Conservation (phyloP, 768 basidiomycete species). For the Boletellus emodensis region DNA sequence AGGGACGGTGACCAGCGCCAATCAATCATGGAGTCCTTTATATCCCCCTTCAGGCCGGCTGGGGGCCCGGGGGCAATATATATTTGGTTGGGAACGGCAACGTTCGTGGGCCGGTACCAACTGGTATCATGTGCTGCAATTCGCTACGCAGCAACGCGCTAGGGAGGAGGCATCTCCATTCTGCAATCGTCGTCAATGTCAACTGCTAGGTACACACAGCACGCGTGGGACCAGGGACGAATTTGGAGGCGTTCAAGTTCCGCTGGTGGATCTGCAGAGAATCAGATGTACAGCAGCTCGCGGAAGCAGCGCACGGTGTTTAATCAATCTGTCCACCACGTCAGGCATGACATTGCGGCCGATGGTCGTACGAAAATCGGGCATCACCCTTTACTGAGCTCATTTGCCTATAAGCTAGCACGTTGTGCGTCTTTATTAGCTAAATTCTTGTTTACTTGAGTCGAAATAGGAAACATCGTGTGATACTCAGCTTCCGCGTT, state of each 20-base stretch:
- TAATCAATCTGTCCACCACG: too few species aligned
- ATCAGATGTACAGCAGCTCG: too few species aligned
- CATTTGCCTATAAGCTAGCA: too few species aligned
- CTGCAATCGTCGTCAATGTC: neutral
- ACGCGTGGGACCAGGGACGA: neutral
- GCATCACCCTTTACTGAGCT: too few species aligned
- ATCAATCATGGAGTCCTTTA: constrained; percentile 4
- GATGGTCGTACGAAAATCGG: too few species aligned
- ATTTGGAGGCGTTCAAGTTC: neutral
- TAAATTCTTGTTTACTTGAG: too few species aligned
- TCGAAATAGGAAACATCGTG: too few species aligned
- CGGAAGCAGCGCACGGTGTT: too few species aligned
- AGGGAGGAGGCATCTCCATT: neutral
- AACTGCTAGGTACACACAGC: neutral
- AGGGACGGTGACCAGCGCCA: neutral
- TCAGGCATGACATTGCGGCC: too few species aligned
- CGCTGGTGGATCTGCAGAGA: too few species aligned
- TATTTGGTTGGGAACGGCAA: constrained; percentile 14
- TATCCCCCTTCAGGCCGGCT: neutral
- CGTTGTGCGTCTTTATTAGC: too few species aligned
- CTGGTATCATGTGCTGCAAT: neutral
- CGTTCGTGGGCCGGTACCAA: constrained; percentile 16
- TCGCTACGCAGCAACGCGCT: neutral
- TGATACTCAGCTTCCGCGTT: too few species aligned
- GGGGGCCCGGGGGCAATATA: neutral